Evolutionary conservation across 139 green algal species (phyloP), one percentile per base, ranked within the genome.

Genomic region (Zygnema cylindricum): DNA sequence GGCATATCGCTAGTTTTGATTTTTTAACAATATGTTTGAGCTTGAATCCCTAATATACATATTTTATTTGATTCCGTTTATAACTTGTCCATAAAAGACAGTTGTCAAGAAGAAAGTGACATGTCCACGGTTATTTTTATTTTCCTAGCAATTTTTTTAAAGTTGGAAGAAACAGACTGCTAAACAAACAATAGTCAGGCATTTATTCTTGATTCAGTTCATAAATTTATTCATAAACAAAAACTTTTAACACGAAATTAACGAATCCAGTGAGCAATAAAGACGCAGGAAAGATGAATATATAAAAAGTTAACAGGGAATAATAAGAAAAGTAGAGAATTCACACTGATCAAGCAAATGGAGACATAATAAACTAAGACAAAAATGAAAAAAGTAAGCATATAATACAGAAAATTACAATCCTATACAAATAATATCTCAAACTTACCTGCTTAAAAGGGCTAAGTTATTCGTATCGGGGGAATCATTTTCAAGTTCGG

Each of bases 401-500:
- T 25, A 30, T 35, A 25, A 73, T 35, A 30, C 30, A 73, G 57
- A 73, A 73, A 73, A 30, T 25, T 35, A 73, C 30, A 16, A 43
- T 41, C 11, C 36, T 54, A 79, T 7, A 43, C 7, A 79, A 79
- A 16, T 41, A 16, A 79, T 11, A 16, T 25, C 16, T 63, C 16
- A 16, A 16, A 7, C 63, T 2, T 78, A 79, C 81, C 81, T 87
- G 81, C 81, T 87, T 2, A 87, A 11, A 2, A 43, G 55, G 30
- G 55, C 81, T 2, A 87, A 32, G 23, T 21, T 7, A 3, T 85
- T 77, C 11, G 7, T 76, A 63, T 63, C 49, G 7, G 49, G 49
- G 16, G 49, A 7, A 36, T 21, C 3, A 21, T 69, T 40, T 40
- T 87, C 81, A 41, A 87, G 39, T 36, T 41, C 81, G 2, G 81